Evolutionary conservation across 768 basidiomycete genomes (phyloP).

Genomic region (Agrocybe pediades): DNA sequence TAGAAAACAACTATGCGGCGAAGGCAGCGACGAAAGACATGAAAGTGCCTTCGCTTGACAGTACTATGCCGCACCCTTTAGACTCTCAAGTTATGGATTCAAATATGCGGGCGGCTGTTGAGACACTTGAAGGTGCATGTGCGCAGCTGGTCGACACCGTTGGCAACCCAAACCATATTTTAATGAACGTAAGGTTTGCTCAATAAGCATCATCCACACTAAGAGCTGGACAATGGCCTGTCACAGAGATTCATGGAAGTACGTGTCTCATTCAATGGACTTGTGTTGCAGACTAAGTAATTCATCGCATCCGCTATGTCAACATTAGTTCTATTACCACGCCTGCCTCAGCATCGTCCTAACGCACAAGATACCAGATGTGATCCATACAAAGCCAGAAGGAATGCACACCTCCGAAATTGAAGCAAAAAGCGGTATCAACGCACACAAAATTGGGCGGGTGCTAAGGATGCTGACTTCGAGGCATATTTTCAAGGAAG

Average conservation of each 20-base stretch:
- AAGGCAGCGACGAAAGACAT: too few species aligned
- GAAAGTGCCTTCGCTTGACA: too few species aligned
- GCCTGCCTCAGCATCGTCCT: conserved; percentile 32
- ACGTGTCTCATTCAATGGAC: conserved; percentile 1
- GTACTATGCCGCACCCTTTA: too few species aligned
- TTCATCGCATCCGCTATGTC: not conserved
- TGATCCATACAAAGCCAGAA: conserved; percentile 34
- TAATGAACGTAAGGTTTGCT: conserved; percentile 27
- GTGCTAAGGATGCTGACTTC: conserved; percentile 28
- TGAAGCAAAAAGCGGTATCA: conserved; percentile 26
- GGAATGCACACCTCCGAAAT: conserved; percentile 38
- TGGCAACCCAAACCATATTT: conserved; percentile 27
- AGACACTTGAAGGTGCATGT: conserved; percentile 33
- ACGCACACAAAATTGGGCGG: conserved; percentile 34
- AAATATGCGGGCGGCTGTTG: conserved; percentile 27
- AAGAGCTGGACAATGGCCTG: not conserved
- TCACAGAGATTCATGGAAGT: conserved; percentile 17
- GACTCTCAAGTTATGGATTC: conserved; percentile 22
- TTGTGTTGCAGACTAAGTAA: not conserved
- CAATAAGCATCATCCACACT: not conserved
- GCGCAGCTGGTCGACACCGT: conserved; percentile 30
- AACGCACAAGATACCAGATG: conserved; percentile 37
- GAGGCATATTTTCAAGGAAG: conserved; percentile 31
- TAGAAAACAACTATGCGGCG: not conserved
- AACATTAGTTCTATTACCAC: conserved; percentile 26